Evolutionary conservation across 352 stramenopile genomes (phyloP).

Genomic region (Globisporangium sylvaticum): DNA sequence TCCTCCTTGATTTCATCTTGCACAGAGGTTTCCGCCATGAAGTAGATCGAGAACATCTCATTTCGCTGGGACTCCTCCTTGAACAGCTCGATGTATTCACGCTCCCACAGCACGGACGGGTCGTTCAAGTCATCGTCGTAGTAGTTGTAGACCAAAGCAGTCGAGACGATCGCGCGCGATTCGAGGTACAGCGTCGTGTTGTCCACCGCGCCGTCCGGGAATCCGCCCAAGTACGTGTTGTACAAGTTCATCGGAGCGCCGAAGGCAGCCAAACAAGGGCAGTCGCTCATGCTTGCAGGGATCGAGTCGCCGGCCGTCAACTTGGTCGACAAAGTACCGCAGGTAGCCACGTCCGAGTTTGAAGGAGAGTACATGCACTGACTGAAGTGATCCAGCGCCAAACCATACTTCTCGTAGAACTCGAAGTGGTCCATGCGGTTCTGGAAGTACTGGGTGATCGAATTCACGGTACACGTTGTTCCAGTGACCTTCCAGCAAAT

Average conservation of each 20-base stretch:
- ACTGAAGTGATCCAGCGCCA: slow-evolving; percentile 50
- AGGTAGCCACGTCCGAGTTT: slow-evolving; percentile 46
- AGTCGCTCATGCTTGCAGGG: slow-evolving; percentile 54
- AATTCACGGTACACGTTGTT: slow-evolving; percentile 50
- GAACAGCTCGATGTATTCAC: slow-evolving; percentile 52
- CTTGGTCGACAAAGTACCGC: slow-evolving; percentile 31
- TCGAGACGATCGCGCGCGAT: slow-evolving; percentile 41
- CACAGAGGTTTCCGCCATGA: slow-evolving; percentile 57
- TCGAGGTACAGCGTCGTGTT: slow-evolving; percentile 56
- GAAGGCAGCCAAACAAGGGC: slow-evolving; percentile 53
- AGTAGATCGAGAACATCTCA: slow-evolving; percentile 47
- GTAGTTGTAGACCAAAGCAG: slow-evolving; percentile 63
- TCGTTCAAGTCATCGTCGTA: slow-evolving; percentile 42
- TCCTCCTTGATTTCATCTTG: slow-evolving; percentile 57
- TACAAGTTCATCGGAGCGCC: slow-evolving; percentile 68
- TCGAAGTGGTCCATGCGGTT: slow-evolving; percentile 56
- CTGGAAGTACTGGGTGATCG: slow-evolving; percentile 69
- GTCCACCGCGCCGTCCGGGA: slow-evolving; percentile 37
- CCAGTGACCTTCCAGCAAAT: slow-evolving; percentile 71
- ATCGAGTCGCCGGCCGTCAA: slow-evolving; percentile 35
- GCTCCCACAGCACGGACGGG: slow-evolving; percentile 50
- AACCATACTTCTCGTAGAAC: slow-evolving; percentile 44
- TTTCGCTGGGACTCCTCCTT: slow-evolving; percentile 38
- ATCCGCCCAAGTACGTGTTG: slow-evolving; percentile 58
- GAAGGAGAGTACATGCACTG: slow-evolving; percentile 56